Base-by-base conservation (phyloP, 2,329 filamentous ascomycete genomes). In the Nemania serpens region DNA sequence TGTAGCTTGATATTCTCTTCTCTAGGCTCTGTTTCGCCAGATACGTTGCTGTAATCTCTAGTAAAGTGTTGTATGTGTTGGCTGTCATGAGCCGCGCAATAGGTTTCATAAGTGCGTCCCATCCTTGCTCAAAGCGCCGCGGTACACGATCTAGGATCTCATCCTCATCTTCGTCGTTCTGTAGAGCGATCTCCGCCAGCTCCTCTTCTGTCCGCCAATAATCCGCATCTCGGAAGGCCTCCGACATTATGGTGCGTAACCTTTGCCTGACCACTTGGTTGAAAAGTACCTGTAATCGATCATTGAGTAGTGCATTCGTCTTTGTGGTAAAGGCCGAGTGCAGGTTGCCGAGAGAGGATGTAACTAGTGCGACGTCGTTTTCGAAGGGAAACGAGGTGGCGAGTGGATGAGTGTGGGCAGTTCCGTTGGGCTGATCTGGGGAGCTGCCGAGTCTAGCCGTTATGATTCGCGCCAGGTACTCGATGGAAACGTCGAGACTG, bases 141-240 rank as follows among this genome's bases (percentile, higher is more conserved):
- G 88, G 84, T 15, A 97, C 92, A 43, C 89, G 78, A 62, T 93
- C 89, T n/a, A 84, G 74, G 2, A 82, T 70, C 62, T 79, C 79
- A 52, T 80, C 81, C 68, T 85, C 82, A 25, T 82, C 77, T 60
- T 84, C 80, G 20, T 84, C 82, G 59, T 82, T 80, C 60, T 83
- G 79, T 46, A 79, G 78, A 7, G 83, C 83, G 6, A 83, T 74
- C 25, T 88, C 85, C 10, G 78, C 78, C 12, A 88, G 74, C 55
- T 89, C 86, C 43, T 87, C 83, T 62, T 88, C 84, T 1, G 82
- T 82, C 3, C 91, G 80, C 9, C 86, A 83, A 77, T 99, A 99
- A 76, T 97, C 93, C 20, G 91, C 86, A 70, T 98, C 94, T 45
- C 93, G 89, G 82, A 98, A 98, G 0, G 93, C 88, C 60, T 99